phyloP scores from a whole-genome alignment of 192 early-diverging fungal genomes.

The Linnemannia zychae region DNA sequence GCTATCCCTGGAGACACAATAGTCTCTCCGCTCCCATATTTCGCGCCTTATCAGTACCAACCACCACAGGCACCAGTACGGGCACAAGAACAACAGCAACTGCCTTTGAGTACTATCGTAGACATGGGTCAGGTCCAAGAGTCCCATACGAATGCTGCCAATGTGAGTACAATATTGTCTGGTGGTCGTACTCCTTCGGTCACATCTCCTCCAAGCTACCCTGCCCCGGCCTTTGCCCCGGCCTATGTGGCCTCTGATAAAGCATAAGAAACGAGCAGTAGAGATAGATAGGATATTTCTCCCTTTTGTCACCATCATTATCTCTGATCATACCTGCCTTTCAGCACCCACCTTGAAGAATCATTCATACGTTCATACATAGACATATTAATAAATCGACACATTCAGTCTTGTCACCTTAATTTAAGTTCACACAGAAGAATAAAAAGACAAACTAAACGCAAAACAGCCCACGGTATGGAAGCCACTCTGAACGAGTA shows the following conservation, averaged over 20 bases:
- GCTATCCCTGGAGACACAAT: not conserved
- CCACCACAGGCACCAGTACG: not conserved
- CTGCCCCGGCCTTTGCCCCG: not conserved
- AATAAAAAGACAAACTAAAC: too few species aligned
- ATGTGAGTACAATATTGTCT: not conserved
- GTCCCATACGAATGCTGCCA: not conserved
- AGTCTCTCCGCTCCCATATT: not conserved
- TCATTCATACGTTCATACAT: too few species aligned
- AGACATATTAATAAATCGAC: too few species aligned
- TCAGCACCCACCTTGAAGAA: too few species aligned
- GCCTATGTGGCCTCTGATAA: not conserved
- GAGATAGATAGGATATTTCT: not conserved
- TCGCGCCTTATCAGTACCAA: not conserved
- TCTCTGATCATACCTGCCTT: not conserved
- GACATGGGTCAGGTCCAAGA: not conserved
- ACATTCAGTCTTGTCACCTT: too few species aligned
- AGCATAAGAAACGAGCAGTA: not conserved
- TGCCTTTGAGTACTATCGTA: not conserved
- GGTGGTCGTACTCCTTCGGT: not conserved
- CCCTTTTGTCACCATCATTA: not conserved
- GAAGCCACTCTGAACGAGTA: too few species aligned
- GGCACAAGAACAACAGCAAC: too few species aligned
- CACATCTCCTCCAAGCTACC: not conserved
- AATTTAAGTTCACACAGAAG: too few species aligned
- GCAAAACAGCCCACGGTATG: too few species aligned